Evolutionary conservation across 208 protist genomes (phyloP).

Genomic region (Wallacemonas sp.): DNA sequence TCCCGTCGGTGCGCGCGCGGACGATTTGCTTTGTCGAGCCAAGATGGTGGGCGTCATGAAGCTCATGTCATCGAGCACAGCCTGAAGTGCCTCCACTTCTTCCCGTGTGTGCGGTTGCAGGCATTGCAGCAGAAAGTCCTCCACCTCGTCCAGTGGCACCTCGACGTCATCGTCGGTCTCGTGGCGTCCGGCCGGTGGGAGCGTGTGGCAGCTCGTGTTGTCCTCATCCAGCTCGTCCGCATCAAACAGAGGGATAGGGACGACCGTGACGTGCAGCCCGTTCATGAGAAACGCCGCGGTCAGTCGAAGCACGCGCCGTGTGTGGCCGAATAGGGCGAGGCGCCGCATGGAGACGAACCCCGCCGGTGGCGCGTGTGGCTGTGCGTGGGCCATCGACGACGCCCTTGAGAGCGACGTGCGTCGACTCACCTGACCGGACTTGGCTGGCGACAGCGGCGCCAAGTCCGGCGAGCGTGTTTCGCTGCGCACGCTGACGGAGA

Average conservation of each 20-base stretch:
- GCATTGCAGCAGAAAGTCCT: conserved; percentile 3
- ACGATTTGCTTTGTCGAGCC: not conserved
- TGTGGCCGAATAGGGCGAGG: conserved; percentile 7
- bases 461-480: not conserved
- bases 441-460: not conserved
- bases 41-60: conserved; percentile 5
- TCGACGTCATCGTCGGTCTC: not conserved
- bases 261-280: not conserved
- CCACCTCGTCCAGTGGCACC: not conserved
- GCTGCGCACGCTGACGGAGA: not conserved
- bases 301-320: conserved; percentile 4
- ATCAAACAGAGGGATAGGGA: not conserved
- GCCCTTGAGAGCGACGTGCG: not conserved
- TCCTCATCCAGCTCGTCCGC: not conserved
- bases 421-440: not conserved
- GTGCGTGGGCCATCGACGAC: conserved; percentile 1
- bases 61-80: conserved; percentile 4
- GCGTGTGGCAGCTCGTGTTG: not conserved
- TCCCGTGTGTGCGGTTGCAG: not conserved
- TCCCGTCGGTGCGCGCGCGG: not conserved
- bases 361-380: conserved; percentile 9
- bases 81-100: not conserved
- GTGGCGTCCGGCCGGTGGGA: not conserved
- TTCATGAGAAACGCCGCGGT: conserved; percentile 9
- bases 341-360: conserved; percentile 1